phyloP scores from a whole-genome alignment of 179 eudicot genomes.

The Silene noctiflora region DNA sequence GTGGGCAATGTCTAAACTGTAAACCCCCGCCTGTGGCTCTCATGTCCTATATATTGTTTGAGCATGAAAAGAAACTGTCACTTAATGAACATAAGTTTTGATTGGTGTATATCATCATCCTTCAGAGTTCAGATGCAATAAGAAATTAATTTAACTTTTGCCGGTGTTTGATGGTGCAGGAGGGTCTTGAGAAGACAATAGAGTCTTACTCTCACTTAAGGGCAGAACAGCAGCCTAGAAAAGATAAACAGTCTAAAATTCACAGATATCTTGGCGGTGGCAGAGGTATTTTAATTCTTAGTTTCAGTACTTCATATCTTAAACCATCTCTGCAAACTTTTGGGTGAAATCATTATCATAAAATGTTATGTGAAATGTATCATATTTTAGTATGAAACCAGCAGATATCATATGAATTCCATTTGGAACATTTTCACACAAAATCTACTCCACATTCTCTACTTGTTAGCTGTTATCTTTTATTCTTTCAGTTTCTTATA shows the following conservation, averaged over 20 bases:
- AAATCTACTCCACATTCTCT: not conserved
- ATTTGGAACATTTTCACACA: not conserved
- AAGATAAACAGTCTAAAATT: conserved; percentile 73
- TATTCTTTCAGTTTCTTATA: not conserved
- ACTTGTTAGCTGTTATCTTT: not conserved
- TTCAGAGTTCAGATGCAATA: conserved; percentile 3
- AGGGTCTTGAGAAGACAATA: conserved; percentile 84
- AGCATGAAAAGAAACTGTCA: not conserved
- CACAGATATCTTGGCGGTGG: conserved; percentile 74
- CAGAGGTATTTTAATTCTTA: conserved; percentile 44
- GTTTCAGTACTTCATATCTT: conserved; percentile 3
- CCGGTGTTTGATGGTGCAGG: conserved; percentile 44
- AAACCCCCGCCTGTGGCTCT: not conserved
- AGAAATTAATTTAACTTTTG: not conserved
- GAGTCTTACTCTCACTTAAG: conserved; percentile 88
- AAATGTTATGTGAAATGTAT: not conserved
- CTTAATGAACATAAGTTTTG: not conserved
- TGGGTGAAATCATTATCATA: not conserved
- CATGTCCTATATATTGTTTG: not conserved
- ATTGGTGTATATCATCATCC: not conserved
- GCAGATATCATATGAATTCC: not conserved
- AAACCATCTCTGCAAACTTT: not conserved
- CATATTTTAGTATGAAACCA: not conserved
- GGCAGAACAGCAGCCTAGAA: conserved; percentile 58
- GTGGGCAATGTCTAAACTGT: not conserved